Conservation (phyloP, 2,329 filamentous ascomycete genomes). For the Bipolaris victoriae region DNA sequence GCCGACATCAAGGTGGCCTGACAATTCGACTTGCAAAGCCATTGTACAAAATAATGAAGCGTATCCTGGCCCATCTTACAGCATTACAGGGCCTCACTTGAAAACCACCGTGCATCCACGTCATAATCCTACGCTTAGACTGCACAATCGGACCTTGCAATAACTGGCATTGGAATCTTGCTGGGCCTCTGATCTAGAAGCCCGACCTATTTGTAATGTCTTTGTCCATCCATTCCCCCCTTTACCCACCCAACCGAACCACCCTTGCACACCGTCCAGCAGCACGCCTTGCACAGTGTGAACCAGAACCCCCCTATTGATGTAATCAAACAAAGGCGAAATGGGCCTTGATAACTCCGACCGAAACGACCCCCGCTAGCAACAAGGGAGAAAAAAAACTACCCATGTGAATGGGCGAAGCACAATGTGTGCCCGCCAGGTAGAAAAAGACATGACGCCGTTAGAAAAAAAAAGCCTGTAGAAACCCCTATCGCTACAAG, state of each 20-base stretch:
- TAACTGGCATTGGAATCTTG: not conserved
- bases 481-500: constrained; percentile 6
- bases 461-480: not conserved
- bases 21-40: not conserved
- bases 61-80: not conserved
- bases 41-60: not conserved
- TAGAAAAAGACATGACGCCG: constrained; percentile 8
- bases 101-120: too few relatives aligned
- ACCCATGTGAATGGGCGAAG: constrained; percentile 4
- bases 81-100: not conserved
- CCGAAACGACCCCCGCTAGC: constrained; percentile 11
- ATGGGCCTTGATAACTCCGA: not conserved
- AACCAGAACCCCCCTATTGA: not conserved
- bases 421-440: constrained; percentile 4
- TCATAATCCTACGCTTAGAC: too few relatives aligned
- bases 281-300: constrained; percentile 8
- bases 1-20: not conserved
- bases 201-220: not conserved
- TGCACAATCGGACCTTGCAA: not conserved
- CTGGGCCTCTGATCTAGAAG: not conserved
- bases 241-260: not conserved
- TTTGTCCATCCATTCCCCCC: not conserved
- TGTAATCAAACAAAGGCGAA: constrained; percentile 4
- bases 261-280: constrained; percentile 14
- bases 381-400: not conserved